Base-by-base conservation (phyloP, 2,329 filamentous ascomycete genomes). In the Leptodontidium sp. region DNA sequence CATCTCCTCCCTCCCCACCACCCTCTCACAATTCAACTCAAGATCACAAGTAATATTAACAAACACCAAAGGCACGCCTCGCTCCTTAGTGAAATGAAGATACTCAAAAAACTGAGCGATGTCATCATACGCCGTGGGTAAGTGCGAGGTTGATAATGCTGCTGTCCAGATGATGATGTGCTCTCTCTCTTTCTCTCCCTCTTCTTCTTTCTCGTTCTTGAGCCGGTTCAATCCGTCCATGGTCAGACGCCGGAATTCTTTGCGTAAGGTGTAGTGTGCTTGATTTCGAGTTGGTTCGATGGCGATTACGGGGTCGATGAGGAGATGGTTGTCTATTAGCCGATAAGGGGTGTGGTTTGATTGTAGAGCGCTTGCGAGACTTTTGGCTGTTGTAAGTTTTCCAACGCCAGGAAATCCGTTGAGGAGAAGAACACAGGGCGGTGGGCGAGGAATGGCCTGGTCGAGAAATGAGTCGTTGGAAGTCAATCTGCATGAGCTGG, bases 311-410 rank as follows among this genome's bases (percentile, higher is more conserved):
- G 58, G 58, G 24, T 61, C 40, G 40, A 61, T 29, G n/a, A 61
- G 58, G 11, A 61, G 38, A 15, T 61, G 58, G 58, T 47, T 61
- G 21, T 61, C 40, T n/a, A 61, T 47, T 14, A 61, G 58, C 1
- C 58, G 58, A 15, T 49, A 17, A 6, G 38, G 58, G 17, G 38
- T 45, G 4, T 45, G 12, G 58, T n/a, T 17, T 17, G 45, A 17
- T 47, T 47, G 15, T 9, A 47, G 45, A 17, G 9, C 7, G 45
- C 1, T 12, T 47, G 45, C 14, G 17, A 47, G 45, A 14, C 14
- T 17, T 47, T 47, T 17, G 15, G n/a, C 45, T 9, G n/a, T n/a
- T 17, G 17, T 47, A 4, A 21, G 45, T 47, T 47, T 47, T 17
- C 45, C 45, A 6, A 47, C 45, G 45, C 45, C 45, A 14, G 45